phyloP scores from a whole-genome alignment of 116 monocot species.

The Posidonia oceanica region DNA sequence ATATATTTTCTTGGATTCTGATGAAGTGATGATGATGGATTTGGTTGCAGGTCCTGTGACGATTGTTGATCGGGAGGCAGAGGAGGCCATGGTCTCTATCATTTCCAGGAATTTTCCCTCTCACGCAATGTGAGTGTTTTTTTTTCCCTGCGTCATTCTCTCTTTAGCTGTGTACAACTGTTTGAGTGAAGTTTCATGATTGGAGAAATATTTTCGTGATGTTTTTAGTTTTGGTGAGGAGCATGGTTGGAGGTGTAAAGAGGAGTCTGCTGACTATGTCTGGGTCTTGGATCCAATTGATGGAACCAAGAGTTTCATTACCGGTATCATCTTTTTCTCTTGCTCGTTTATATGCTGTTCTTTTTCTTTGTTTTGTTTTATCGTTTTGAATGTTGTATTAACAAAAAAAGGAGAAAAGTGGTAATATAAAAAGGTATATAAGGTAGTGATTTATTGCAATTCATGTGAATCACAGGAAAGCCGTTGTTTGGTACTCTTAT shows the following conservation, averaged over 20 bases:
- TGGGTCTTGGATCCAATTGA: conserved; percentile 99
- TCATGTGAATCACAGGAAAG: conserved; percentile 51
- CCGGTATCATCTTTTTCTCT: conserved; percentile 38
- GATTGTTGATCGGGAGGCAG: conserved; percentile 77
- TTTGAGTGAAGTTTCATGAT: too few species aligned
- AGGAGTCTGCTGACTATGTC: conserved; percentile 64
- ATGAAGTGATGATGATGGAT: neutral
- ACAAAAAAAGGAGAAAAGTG: neutral
- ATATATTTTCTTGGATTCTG: neutral
- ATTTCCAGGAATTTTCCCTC: conserved; percentile 59
- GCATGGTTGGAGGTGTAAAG: conserved; percentile 88
- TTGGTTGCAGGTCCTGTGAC: conserved; percentile 73
- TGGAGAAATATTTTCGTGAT: neutral
- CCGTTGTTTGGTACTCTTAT: conserved; percentile 94
- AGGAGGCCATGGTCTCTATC: conserved; percentile 75
- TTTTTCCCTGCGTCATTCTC: neutral
- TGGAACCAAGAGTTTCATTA: conserved; percentile 98
- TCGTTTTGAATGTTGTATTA: neutral
- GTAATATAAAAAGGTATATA: neutral
- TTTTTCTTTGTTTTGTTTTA: neutral
- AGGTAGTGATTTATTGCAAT: neutral
- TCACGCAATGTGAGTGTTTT: conserved; percentile 56
- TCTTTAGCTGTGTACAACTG: too few species aligned
- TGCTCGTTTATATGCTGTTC: neutral
- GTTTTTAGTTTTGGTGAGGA: conserved; percentile 83